phyloP scores from a whole-genome alignment of 345 rosid genomes.

The Eucalyptus victrix region DNA sequence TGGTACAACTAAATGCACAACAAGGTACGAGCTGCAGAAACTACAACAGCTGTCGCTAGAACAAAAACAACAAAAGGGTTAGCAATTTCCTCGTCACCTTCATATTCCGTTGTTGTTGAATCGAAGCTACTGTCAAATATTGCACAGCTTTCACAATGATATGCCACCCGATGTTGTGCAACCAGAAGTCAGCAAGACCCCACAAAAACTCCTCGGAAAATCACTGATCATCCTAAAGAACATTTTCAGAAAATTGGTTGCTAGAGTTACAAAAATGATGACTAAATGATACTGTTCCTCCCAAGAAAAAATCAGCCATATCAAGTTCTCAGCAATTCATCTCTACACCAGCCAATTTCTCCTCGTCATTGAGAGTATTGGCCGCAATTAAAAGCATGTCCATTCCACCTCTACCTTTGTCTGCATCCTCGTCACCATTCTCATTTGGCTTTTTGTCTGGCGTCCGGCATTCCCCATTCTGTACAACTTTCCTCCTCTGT shows the following conservation, averaged over 20 bases:
- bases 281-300: background rate
- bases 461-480: too few species aligned
- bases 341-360: background rate
- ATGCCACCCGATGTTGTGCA: background rate
- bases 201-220: background rate
- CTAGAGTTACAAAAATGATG: background rate
- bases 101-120: background rate
- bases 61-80: background rate
- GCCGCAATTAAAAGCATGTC: too few species aligned
- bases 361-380: too few species aligned
- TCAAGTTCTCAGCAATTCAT: background rate
- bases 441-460: too few species aligned
- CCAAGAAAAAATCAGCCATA: background rate
- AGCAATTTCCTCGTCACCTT: background rate
- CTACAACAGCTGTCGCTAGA: background rate
- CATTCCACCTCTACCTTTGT: too few species aligned
- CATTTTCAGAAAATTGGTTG: background rate
- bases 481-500: too few species aligned
- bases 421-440: too few species aligned
- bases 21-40: background rate
- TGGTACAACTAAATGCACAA: background rate
- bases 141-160: background rate
- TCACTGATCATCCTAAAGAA: background rate
- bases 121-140: background rate
- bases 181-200: background rate